Evolutionary conservation across 768 basidiomycete species (phyloP), one percentile per base, ranked within the genome.

Genomic region (Suillus subaureus): DNA sequence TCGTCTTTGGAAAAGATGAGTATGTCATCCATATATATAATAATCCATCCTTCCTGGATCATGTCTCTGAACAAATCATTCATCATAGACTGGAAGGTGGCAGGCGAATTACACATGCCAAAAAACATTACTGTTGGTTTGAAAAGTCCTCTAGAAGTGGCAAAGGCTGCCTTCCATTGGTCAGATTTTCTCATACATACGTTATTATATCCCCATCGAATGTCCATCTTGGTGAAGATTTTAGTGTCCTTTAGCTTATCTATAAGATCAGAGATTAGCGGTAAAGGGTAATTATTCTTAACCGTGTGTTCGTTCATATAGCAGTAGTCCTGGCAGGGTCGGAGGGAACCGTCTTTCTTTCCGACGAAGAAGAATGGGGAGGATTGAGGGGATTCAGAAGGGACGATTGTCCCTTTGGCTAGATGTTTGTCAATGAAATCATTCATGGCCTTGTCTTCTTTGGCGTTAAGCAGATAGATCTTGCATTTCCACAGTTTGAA

Each of bases 41-140:
- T 42, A 1, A 78, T 56, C 35, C 72, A 69, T 51, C 63, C 69
- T 51, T 61, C 26, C 3, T 72, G 71, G 28, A 73, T 65, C 21
- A 47, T n/a, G 11, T 47, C 45, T 12, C 45, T 4, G 11, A 47
- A 47, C 5, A 12, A 31, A 68, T 72, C 69, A 66, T 79, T 74
- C 70, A 77, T 77, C 68, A 77, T 72, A 0, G 52, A 56, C 54
- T 76, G 78, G 70, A 73, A 73, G 33, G 58, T 67, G 21, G 66
- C 61, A 0, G 56, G 71, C 23, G 57, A 65, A 42, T 72, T 71
- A 16, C 57, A 64, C 3, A 71, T 47, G 1, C 69, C 69, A 47
- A 71, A 72, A 4, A 45, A 45, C 21, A 45, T 45, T 21, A 45
- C 21, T 21, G 8, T 9, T 0, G 43, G 43, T 45, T 45, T 15